phyloP scores from a whole-genome alignment of 441 rosid genomes.

The Brassica balearica region DNA sequence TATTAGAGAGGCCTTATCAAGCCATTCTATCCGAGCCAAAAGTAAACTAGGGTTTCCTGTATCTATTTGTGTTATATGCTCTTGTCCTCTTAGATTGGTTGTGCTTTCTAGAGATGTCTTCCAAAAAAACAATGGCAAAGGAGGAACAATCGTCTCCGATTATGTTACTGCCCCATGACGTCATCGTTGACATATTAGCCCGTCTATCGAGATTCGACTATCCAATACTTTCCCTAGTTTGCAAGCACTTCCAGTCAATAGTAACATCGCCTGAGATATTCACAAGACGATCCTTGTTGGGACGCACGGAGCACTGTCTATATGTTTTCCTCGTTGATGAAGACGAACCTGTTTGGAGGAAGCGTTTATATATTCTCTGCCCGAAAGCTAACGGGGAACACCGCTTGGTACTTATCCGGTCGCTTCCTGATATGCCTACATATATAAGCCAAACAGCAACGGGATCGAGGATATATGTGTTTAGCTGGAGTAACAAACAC shows the following conservation, averaged over 20 bases:
- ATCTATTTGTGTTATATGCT: too few species aligned
- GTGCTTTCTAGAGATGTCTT: not conserved
- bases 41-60: too few species aligned
- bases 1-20: too few species aligned
- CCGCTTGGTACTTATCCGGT: not conserved
- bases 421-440: not conserved
- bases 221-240: constrained; percentile 6
- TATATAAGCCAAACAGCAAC: not conserved
- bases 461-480: not conserved
- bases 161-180: not conserved
- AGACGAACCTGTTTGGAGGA: not conserved
- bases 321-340: not conserved
- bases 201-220: not conserved
- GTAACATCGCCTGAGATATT: not conserved
- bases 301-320: constrained; percentile 10
- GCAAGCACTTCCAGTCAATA: constrained; percentile 5
- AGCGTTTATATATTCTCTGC: not conserved
- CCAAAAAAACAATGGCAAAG: not conserved
- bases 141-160: not conserved
- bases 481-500: not conserved
- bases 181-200: not conserved
- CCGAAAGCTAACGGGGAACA: not conserved
- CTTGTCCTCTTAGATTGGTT: not conserved
- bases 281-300: not conserved
- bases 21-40: too few species aligned